Conservation (phyloP, 805 yeast genomes). For the Candida pini region DNA sequence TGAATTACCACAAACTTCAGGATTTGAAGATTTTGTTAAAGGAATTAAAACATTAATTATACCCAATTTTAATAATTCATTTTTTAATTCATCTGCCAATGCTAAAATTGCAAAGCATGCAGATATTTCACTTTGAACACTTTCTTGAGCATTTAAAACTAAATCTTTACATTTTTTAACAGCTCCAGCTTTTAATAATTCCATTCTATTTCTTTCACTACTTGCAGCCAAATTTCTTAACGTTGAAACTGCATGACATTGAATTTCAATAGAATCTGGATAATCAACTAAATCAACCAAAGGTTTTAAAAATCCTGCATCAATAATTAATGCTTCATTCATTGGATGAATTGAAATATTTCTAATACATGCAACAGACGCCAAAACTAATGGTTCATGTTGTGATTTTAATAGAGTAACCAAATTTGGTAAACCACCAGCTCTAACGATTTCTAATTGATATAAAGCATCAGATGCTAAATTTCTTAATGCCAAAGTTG, state of each 20-base stretch:
- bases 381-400: slow-evolving; percentile 87
- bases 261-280: slow-evolving; percentile 89
- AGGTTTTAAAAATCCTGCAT: slow-evolving; percentile 93
- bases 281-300: slow-evolving; percentile 79
- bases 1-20: slow-evolving; percentile 96
- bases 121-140: slow-evolving; percentile 92
- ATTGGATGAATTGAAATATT: slow-evolving; percentile 94
- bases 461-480: slow-evolving; percentile 94
- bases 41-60: slow-evolving; percentile 88
- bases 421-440: slow-evolving; percentile 91
- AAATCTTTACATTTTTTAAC: slow-evolving; percentile 87
- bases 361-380: slow-evolving; percentile 97
- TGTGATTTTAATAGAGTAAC: slow-evolving; percentile 84
- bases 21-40: slow-evolving; percentile 76
- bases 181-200: slow-evolving; percentile 91
- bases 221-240: slow-evolving; percentile 94
- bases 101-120: slow-evolving; percentile 98
- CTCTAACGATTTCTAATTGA: slow-evolving; percentile 91
- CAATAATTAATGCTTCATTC: slow-evolving; percentile 92
- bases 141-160: slow-evolving; percentile 78
- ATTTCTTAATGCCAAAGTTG: slow-evolving; percentile 91
- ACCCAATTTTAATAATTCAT: slow-evolving; percentile 74
- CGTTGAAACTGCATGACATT: slow-evolving; percentile 97
- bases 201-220: slow-evolving; percentile 86
- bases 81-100: slow-evolving; percentile 88